These are phyloP conservation scores for Zymoseptoria passerinii DNA, from an alignment of 2,329 filamentous ascomycete genomes.

Conservation along the genomic window DNA sequence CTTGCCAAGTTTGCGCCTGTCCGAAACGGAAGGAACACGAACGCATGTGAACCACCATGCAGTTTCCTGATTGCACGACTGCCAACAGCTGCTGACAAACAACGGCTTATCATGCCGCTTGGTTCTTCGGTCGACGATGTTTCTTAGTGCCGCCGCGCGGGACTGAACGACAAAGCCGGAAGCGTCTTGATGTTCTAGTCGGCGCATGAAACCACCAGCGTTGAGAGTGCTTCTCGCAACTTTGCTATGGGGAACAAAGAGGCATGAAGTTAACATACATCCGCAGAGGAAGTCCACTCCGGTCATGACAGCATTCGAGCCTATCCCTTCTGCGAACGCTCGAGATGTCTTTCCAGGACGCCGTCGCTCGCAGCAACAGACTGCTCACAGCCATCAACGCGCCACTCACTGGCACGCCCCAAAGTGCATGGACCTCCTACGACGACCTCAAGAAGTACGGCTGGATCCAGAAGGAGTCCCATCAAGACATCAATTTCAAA, in stretches of 20 bases:
- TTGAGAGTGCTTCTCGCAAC: neutral
- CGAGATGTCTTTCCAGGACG: neutral
- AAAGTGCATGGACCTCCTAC: neutral
- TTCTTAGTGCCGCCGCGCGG: too few species aligned
- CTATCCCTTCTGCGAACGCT: neutral
- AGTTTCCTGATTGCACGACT: neutral
- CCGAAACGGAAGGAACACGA: neutral
- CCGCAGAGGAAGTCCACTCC: neutral
- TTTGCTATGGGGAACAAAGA: neutral
- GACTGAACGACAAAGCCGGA: neutral
- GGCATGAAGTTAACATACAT: neutral
- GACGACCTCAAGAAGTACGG: constrained; percentile 2
- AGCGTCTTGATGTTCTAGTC: neutral
- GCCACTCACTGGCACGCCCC: neutral
- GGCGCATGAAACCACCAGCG: neutral
- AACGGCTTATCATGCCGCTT: too few species aligned
- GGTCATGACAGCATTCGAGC: neutral
- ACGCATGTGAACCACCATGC: neutral
- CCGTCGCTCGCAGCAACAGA: neutral
- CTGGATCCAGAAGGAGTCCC: neutral
- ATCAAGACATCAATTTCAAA: neutral
- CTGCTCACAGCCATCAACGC: neutral
- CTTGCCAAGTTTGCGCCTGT: neutral
- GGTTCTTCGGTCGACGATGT: too few species aligned
- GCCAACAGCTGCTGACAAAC: too few species aligned